Base-by-base conservation (phyloP, 192 early-diverging fungal species). In the Jimgerdemannia flammicorona region DNA sequence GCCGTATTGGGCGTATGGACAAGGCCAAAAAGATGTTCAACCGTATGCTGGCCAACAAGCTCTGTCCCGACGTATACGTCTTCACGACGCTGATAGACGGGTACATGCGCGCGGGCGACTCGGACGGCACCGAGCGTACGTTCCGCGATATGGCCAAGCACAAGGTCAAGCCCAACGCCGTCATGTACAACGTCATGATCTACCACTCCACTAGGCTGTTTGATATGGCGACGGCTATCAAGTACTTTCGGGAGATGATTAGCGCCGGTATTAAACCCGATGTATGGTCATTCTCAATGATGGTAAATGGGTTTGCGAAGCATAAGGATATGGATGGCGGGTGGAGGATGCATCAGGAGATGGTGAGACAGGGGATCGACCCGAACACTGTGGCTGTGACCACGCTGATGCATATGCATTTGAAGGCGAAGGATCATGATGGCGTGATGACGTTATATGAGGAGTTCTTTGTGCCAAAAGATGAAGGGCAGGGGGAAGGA, bases 131-230 rank as follows among this genome's bases (percentile, higher is more conserved):
- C 7, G 82, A 86, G 49, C n/a, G 42, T 43, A 65, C 77, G 66
- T 84, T 84, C 69, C 14, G 72, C 19, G 20, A 39, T 3, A 86
- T 86, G 84, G 81, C 78, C 69, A 20, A 64, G 10, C 54, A 65
- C 2, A 40, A 67, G 4, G 75, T 84, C 39, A 19, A 81, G 49
- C 84, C 84, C 17, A 79, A 74, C 44, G 44, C 80, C 3, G 80
- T 74, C 4, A 83, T 78, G 14, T 86, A 84, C 72, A 86, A 86
- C 66, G 70, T 76, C 7, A 64, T 86, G 44, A 81, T 86, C 74
- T 70, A 78, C 20, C 78, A 86, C 67, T 75, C 77, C 11, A 69
- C 72, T 3, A 29, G 66, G 39, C 75, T 79, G 63, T 43, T 79
- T 3, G 78, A 86, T 64, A 83, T 86, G 49, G 70, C 77, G 19